phyloP scores from a whole-genome alignment of 208 protist species.

The Leishmania aethiopica region DNA sequence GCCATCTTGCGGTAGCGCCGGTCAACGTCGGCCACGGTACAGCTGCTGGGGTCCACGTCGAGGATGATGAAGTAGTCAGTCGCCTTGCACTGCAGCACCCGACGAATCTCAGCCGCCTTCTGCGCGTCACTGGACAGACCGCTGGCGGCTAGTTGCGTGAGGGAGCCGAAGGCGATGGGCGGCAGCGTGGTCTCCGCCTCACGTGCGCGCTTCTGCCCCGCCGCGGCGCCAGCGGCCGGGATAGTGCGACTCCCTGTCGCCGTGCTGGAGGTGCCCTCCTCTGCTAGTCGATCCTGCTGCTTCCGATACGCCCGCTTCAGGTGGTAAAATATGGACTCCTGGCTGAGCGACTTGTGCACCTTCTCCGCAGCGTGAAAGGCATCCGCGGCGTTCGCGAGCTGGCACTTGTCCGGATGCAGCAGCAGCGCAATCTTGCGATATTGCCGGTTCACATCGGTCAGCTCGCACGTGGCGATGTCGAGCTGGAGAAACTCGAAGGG shows the following conservation, averaged over 20 bases:
- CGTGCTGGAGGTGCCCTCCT: conserved; percentile 32
- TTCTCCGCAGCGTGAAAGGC: conserved; percentile 86
- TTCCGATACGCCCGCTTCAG: conserved; percentile 73
- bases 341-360: conserved; percentile 77
- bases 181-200: conserved; percentile 12
- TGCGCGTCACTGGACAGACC: conserved; percentile 63
- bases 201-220: conserved; percentile 10
- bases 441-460: conserved; percentile 66
- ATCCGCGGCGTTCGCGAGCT: conserved; percentile 63
- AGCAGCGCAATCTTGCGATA: conserved; percentile 82
- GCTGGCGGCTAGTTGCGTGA: conserved; percentile 38
- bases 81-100: conserved; percentile 72
- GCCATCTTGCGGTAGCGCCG: conserved; percentile 78
- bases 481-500: conserved; percentile 73
- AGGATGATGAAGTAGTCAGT: conserved; percentile 84
- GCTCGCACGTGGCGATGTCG: conserved; percentile 58
- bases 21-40: conserved; percentile 70
- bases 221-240: not conserved
- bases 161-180: conserved; percentile 42
- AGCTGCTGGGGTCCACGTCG: conserved; percentile 66
- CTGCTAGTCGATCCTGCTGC: conserved; percentile 48
- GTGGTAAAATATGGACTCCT: conserved; percentile 66
- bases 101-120: conserved; percentile 76
- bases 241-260: not conserved
- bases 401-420: conserved; percentile 92